Percentiles rank a stretch among this genome's conserved stretches.
Evolutionary conservation across 176 grass and related monocot genomes (phyloP).

Genomic region (Raddia distichophylla): DNA sequence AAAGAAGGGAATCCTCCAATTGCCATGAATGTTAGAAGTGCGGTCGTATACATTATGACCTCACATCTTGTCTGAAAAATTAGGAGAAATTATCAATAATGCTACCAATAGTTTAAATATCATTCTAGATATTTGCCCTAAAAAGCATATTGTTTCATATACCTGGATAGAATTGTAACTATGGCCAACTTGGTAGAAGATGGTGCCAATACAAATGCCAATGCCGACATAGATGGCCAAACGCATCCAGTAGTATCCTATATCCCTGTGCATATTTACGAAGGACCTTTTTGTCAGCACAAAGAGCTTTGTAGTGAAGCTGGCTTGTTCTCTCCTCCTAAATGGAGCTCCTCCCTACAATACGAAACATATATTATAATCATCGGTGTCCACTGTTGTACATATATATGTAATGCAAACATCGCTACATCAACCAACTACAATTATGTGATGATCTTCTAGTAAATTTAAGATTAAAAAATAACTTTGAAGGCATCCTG

Average conservation of each 20-base stretch:
- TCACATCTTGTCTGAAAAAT: constrained; percentile 51
- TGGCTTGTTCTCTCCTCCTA: constrained; percentile 38
- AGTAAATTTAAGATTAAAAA: not conserved
- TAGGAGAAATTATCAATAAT: not conserved
- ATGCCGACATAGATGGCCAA: constrained; percentile 45
- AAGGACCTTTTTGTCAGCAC: constrained; percentile 61
- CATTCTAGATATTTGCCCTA: not conserved
- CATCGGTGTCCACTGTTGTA: not conserved
- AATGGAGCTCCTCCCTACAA: constrained; percentile 43
- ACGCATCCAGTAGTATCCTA: constrained; percentile 67
- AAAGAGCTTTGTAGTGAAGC: constrained; percentile 42
- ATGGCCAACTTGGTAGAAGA: constrained; percentile 53
- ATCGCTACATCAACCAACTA: not conserved
- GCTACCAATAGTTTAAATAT: not conserved
- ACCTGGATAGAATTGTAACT: constrained; percentile 59
- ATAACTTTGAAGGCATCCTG: not conserved
- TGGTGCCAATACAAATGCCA: constrained; percentile 56
- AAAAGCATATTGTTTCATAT: not conserved
- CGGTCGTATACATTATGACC: constrained; percentile 48
- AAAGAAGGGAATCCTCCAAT: constrained; percentile 66
- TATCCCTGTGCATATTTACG: constrained; percentile 58
- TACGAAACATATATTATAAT: constrained; percentile 10
- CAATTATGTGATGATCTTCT: not conserved
- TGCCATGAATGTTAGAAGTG: constrained; percentile 51
- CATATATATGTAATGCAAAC: not conserved